Evolutionary conservation across 176 grass and related monocot genomes (phyloP), one percentile per base, ranked within the genome.

Genomic region (Aechmea fasciata): DNA sequence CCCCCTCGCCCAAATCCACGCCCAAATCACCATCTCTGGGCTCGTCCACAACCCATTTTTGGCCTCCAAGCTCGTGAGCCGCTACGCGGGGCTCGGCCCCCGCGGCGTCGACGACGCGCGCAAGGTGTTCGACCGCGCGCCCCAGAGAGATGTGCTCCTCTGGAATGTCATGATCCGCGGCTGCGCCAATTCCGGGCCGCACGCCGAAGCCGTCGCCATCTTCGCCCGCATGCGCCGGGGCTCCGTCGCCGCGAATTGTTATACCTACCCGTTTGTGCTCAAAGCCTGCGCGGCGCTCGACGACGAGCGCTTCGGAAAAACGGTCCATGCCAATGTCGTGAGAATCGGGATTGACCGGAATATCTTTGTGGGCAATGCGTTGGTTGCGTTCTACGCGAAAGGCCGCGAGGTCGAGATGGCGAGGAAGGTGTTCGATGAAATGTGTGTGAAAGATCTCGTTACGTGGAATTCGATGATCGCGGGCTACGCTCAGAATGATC

Each of bases 121-220:
- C 53, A 25, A 28, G 49, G 52, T 72, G 52, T 61, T 72, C 53
- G 52, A 61, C 28, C 70, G 53, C 0, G 28, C 53, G 3, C 70
- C 26, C 13, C 29, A 61, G 7, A 41, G 52, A 29, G 70, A 72
- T 53, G 14, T 72, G 13, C 70, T 61, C 9, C 52, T 61, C 1
- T 72, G 51, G 52, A 72, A 72, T 53, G 70, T 72, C 26, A 57
- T 72, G 51, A 72, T 72, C 52, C 52, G 70, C 10, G 13, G 51
- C 14, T 61, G 61, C 29, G 26, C 70, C 70, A 72, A 48, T 20
- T 57, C 70, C 52, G 28, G 28, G 14, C 53, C 52, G 8, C 70
- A 17, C 11, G 9, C 26, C 19, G 51, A 57, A 48, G 52, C 70
- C 28, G 18, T 62, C 47, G n/a, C 28, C 24, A 52, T 72, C 12